Evolutionary conservation across 2,329 filamentous ascomycete genomes (phyloP), one percentile per base, ranked within the genome.

Genomic region (Diaporthe citriasiana): DNA sequence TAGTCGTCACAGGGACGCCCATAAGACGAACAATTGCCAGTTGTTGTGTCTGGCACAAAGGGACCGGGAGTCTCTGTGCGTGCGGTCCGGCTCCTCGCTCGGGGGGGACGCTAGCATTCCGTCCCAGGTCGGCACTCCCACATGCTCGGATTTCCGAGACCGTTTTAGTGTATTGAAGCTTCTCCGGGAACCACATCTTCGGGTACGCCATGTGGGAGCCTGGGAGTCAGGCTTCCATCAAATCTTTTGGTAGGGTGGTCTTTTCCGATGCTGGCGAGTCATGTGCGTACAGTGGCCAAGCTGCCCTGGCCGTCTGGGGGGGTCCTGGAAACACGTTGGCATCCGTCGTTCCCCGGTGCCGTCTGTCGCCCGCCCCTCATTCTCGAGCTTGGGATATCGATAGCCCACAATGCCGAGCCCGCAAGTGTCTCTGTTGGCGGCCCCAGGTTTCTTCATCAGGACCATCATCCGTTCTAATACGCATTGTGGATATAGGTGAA

Each of bases 31-130:
- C 63, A 33, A 53, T 30, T 53, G 63, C 63, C 40, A 40, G 17
- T 22, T 51, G n/a, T 35, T 12, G n/a, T 38, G 63, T 51, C 22
- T 22, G 63, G 30, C 63, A 47, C 63, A 12, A 53, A 53, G 45
- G 40, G 63, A 9, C 63, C 63, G 63, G 63, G 63, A 68, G 63
- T 53, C 30, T 68, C 63, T 68, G 63, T 68, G 63, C 63, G 63
- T 10, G 47, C 63, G 47, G 63, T 68, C 63, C 63, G 63, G 45
- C 45, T 51, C 10, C 30, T 19, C 13, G 45, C 33, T 66, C 45
- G 45, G 4, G 33, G 30, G 33, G 45, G n/a, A n/a, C 63, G 63
- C 63, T 66, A 66, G 45, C 42, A 66, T 38, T 22, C 42, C 45
- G 45, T 33, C 33, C 53, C 33, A 33, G 60, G 45, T 68, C 63